Evolutionary conservation across 495 filamentous ascomycete genomes (phyloP).

Genomic region (Cetradonia linearis): DNA sequence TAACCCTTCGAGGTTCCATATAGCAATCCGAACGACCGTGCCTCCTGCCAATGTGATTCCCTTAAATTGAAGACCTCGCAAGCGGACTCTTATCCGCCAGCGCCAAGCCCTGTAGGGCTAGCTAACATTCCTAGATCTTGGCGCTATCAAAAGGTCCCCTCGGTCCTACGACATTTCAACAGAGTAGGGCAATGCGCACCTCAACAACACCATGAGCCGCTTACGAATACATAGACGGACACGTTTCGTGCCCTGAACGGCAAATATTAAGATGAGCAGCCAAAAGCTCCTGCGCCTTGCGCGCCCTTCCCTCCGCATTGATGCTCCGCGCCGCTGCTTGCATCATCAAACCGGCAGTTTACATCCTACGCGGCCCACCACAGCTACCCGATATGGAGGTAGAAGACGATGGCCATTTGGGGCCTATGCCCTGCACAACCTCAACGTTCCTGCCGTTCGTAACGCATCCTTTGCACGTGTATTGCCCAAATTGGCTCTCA

Average conservation of each 20-base stretch:
- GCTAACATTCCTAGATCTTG: not conserved
- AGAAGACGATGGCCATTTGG: constrained; percentile 65
- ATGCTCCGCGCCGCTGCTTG: constrained; percentile 55
- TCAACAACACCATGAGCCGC: constrained; percentile 10
- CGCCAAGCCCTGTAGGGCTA: constrained; percentile 8
- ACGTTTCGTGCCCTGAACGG: constrained; percentile 17
- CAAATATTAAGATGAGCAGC: not conserved
- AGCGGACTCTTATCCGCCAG: not conserved
- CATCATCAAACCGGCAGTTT: constrained; percentile 48
- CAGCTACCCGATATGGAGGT: constrained; percentile 46
- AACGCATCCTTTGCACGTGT: constrained; percentile 77
- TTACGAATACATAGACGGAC: constrained; percentile 22
- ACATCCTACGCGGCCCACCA: constrained; percentile 46
- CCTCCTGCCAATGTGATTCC: too few relatives aligned
- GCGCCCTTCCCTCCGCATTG: constrained; percentile 9
- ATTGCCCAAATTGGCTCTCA: constrained; percentile 80
- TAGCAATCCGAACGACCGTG: not conserved
- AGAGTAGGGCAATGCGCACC: too few relatives aligned
- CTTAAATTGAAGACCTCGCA: too few relatives aligned
- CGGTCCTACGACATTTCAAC: not conserved
- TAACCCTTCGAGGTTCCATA: not conserved
- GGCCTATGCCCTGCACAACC: constrained; percentile 69
- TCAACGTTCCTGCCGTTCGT: constrained; percentile 75
- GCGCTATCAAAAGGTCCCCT: not conserved
- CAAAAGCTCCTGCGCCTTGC: constrained; percentile 6